Evolutionary conservation across 345 rosid species (phyloP), one percentile per base, ranked within the genome.

Genomic region (Passiflora organensis): DNA sequence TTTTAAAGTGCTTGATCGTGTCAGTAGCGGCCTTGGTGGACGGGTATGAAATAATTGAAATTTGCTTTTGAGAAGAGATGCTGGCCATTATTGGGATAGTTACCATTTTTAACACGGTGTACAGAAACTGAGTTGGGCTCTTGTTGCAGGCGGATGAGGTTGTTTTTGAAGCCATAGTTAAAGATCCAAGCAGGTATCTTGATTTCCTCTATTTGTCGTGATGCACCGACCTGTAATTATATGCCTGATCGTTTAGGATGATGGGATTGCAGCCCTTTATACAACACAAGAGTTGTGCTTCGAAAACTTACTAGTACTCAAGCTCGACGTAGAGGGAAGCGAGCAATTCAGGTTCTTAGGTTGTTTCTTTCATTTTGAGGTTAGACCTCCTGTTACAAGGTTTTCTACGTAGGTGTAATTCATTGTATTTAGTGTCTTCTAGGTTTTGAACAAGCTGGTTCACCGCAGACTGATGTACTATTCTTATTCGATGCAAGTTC

Each of bases 401-500:
- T 10, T 38, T 66, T 15, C 10, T 0, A 19, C 19, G 2, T 22
- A 24, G 13, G 32, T 56, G 24, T 66, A 21, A 16, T 23, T 39
- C 38, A 44, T 25, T 59, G 19, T 13, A 65, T 53, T 32, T 41
- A 28, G 58, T 57, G 67, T 52, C 37, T 49, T 71, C 16, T 68
- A 87, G 96, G 98, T 91, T 22, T 72, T 88, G 73, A 84, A 88
- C 74, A 88, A 86, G 88, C 69, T 91, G 24, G 84, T 75, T 57
- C 84, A 64, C 51, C 91, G 85, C 28, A 84, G 79, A 50, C 83
- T 88, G 51, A 71, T 91, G 63, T 91, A 91, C 76, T 84, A 82
- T 76, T 86, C 98, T 28, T 91, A 91, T 72, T 88, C 96, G 48
- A 86, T 91, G 95, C 93, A 81, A 80, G 95, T 91, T 72, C 85